A percentile compares a stretch with the other conserved stretches of the same genome.
Conservation (phyloP, 345 rosid species). For the Passiflora organensis region DNA sequence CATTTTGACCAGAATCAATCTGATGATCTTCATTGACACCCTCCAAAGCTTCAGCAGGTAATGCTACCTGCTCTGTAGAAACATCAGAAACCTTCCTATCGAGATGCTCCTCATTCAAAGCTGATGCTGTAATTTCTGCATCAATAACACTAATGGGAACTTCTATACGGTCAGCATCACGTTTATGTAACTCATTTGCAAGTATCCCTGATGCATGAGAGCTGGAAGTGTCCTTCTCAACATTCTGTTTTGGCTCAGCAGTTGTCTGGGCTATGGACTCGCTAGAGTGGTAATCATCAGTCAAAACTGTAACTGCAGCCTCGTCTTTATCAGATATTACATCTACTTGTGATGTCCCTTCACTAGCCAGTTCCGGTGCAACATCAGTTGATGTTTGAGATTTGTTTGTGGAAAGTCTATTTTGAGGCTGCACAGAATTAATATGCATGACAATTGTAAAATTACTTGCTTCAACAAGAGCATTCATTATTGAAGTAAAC, state of each 20-base stretch:
- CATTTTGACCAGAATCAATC: slow-evolving; percentile 26
- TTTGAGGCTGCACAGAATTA: slow-evolving; percentile 46
- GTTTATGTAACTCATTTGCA: slow-evolving; percentile 26
- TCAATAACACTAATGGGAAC: slow-evolving; percentile 29
- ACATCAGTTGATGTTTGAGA: slow-evolving; percentile 32
- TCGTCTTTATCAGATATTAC: slow-evolving; percentile 30
- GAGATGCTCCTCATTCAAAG: slow-evolving; percentile 35
- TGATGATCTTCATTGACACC: slow-evolving; percentile 34
- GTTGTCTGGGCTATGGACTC: slow-evolving; percentile 18
- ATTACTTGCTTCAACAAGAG: background rate
- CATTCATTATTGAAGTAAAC: slow-evolving; percentile 2
- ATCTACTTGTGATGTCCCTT: slow-evolving; percentile 32
- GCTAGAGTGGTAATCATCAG: slow-evolving; percentile 35
- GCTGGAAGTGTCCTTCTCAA: slow-evolving; percentile 32
- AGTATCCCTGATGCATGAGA: slow-evolving; percentile 27
- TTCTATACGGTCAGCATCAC: slow-evolving; percentile 35
- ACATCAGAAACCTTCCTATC: slow-evolving; percentile 44
- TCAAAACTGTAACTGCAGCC: slow-evolving; percentile 28
- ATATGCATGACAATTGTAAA: slow-evolving; percentile 11
- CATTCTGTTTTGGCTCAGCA: slow-evolving; percentile 23
- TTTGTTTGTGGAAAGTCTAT: slow-evolving; percentile 35
- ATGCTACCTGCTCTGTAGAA: slow-evolving; percentile 27
- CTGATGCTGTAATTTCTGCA: slow-evolving; percentile 23
- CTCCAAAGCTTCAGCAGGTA: slow-evolving; percentile 46
- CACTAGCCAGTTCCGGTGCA: slow-evolving; percentile 28